Conservation (phyloP, 73 alveolate species). For the Stentor roeselii region DNA sequence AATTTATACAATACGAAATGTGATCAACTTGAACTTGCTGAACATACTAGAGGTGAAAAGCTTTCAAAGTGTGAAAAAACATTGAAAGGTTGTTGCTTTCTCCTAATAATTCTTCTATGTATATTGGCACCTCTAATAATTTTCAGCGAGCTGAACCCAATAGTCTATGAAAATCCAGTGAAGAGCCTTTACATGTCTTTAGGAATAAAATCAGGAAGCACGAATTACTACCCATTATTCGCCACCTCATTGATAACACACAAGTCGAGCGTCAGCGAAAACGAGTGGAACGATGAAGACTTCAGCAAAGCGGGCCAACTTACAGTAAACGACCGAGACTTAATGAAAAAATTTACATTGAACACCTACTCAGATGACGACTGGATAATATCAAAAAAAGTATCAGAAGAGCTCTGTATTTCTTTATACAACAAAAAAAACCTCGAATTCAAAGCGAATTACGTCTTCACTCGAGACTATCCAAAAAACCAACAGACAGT, state of each 20-base stretch:
- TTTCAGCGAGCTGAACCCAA: constrained; percentile 53
- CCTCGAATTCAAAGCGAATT: neutral
- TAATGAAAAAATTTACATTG: neutral
- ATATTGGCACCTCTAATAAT: constrained; percentile 47
- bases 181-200: neutral
- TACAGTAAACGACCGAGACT: neutral
- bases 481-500: neutral
- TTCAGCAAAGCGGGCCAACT: neutral
- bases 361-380: neutral
- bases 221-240: neutral
- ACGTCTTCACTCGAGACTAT: neutral
- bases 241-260: neutral
- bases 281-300: constrained; percentile 13
- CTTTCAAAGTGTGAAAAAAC: constrained; percentile 26
- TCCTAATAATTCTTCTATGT: constrained; percentile 31
- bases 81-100: constrained; percentile 48
- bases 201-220: neutral
- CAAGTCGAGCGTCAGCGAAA: neutral
- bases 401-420: neutral
- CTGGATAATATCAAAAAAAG: neutral
- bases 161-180: constrained; percentile 22
- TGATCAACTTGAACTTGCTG: constrained; percentile 23
- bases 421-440: neutral
- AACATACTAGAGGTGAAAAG: constrained; percentile 26
- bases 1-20: constrained; percentile 31